Conservation (phyloP, 352 stramenopile species). For the Phytophthora podocarpi region DNA sequence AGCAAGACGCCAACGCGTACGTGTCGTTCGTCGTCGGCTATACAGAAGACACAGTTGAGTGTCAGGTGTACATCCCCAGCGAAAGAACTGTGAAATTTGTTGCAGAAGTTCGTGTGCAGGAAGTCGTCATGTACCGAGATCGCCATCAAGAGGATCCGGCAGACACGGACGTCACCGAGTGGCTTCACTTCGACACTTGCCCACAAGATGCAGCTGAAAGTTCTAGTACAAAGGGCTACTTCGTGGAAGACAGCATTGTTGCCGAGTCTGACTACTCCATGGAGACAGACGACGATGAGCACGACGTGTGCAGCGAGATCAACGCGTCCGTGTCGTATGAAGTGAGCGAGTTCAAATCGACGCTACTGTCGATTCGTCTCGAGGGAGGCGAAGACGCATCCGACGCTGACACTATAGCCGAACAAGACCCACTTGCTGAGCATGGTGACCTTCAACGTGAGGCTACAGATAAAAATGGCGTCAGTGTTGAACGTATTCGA, state of each 20-base stretch:
- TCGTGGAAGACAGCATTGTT: neutral
- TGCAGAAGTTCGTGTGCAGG: neutral
- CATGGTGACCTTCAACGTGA: too few species aligned
- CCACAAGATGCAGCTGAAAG: neutral
- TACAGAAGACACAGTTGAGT: slow-evolving; percentile 5
- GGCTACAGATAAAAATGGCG: neutral
- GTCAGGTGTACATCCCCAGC: slow-evolving; percentile 4
- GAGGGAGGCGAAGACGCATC: neutral
- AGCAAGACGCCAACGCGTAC: slow-evolving; percentile 1
- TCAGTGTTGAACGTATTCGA: too few species aligned
- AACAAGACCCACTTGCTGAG: neutral
- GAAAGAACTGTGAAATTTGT: slow-evolving; percentile 8
- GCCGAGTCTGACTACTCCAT: neutral
- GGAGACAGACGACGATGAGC: neutral
- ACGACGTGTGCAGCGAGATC: neutral
- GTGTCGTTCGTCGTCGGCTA: slow-evolving; percentile 3
- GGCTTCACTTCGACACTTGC: neutral
- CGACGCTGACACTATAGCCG: neutral
- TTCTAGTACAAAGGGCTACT: neutral
- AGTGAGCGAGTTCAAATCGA: neutral
- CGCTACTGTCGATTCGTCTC: neutral
- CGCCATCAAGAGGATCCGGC: neutral
- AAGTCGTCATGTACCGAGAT: slow-evolving; percentile 1
- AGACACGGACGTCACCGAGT: neutral
- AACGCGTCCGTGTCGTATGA: neutral